Conservation (phyloP, 345 rosid species). For the Ceriops zippeliana region DNA sequence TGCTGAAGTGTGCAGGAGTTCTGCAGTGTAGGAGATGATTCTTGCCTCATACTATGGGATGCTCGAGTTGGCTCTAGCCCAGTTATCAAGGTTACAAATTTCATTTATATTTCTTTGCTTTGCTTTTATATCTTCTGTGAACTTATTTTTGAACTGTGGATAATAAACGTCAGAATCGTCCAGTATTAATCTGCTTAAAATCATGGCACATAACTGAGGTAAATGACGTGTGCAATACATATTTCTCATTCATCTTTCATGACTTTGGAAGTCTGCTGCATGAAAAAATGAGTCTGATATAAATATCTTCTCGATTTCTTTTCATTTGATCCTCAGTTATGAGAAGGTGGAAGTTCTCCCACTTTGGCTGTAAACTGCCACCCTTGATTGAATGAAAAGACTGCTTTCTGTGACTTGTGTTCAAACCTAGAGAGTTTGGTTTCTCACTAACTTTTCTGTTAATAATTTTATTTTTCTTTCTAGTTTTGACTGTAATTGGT, state of each 20-base stretch:
- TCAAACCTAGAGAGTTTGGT: too few species aligned
- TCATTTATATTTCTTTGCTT: neutral
- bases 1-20: conserved; percentile 85
- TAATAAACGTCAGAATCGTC: neutral
- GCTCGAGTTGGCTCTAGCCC: conserved; percentile 86
- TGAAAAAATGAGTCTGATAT: too few species aligned
- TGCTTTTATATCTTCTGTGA: neutral
- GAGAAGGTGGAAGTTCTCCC: too few species aligned
- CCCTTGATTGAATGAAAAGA: too few species aligned
- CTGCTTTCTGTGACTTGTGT: too few species aligned
- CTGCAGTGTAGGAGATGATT: conserved; percentile 98
- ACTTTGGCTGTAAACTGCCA: too few species aligned
- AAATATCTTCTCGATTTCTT: too few species aligned
- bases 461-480: neutral
- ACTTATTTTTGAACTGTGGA: neutral
- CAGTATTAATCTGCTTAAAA: neutral
- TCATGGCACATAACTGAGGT: neutral
- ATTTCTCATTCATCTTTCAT: too few species aligned
- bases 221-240: neutral
- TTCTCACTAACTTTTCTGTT: too few species aligned
- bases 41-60: conserved; percentile 99
- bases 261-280: too few species aligned
- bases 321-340: too few species aligned
- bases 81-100: conserved; percentile 53
- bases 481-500: neutral